Evolutionary conservation across 2,329 filamentous ascomycete genomes (phyloP).

Genomic region (Alternaria triticimaculans): DNA sequence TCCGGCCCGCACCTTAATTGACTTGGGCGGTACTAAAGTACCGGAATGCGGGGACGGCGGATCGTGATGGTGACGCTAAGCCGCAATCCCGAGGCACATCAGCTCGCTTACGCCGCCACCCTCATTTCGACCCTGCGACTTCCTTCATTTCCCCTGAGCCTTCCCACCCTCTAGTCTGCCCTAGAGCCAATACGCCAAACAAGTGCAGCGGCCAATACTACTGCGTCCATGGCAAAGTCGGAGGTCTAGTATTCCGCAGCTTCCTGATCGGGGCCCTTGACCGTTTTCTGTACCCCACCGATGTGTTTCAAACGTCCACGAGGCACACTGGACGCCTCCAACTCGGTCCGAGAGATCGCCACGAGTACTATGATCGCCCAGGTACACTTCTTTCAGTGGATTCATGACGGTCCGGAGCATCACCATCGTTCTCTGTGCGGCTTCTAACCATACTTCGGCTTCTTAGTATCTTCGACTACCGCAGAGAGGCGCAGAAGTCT

Average conservation of each 20-base stretch:
- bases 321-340: constrained; percentile 5
- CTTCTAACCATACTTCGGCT: not conserved
- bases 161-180: constrained; percentile 6
- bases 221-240: not conserved
- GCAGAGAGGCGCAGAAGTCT: not conserved
- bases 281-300: constrained; percentile 8
- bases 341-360: constrained; percentile 16
- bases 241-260: not conserved
- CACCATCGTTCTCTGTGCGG: not conserved
- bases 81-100: constrained; percentile 3
- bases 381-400: constrained; percentile 6
- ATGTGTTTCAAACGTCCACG: constrained; percentile 14
- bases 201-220: not conserved
- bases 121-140: constrained; percentile 10
- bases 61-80: constrained; percentile 2
- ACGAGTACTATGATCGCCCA: constrained; percentile 1
- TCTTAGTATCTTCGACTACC: constrained; percentile 2
- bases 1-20: constrained; percentile 18
- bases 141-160: constrained; percentile 16
- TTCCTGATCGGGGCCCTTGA: constrained; percentile 12
- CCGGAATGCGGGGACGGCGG: constrained; percentile 16
- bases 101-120: constrained; percentile 11
- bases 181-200: constrained; percentile 3
- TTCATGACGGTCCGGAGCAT: constrained; percentile 13
- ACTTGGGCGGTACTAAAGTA: constrained; percentile 1